Percentiles rank a stretch among this genome's conserved stretches.
Conservation (phyloP, 2,329 filamentous ascomycete genomes). For the Aschersonia sp. region DNA sequence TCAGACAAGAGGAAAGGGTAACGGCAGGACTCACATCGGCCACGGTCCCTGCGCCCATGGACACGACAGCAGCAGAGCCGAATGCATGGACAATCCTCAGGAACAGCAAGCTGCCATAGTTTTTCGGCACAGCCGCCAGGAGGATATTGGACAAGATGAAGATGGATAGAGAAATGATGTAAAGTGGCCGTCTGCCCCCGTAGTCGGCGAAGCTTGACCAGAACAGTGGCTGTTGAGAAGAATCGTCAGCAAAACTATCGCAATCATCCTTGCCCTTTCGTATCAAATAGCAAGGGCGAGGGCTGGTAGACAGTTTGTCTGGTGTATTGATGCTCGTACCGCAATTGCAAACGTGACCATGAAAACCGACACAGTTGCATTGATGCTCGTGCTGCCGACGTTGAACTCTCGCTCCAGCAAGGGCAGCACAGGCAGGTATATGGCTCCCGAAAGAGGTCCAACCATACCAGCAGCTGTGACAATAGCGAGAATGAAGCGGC, state of each 20-base stretch:
- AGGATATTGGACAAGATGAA: conserved; percentile 23
- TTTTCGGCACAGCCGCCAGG: conserved; percentile 21
- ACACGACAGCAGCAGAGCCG: conserved; percentile 25
- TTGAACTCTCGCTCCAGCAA: conserved; percentile 22
- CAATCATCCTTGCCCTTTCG: too few species aligned
- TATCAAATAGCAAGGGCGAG: not conserved
- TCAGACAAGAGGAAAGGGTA: not conserved
- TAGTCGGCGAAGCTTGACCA: conserved; percentile 24
- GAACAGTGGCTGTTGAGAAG: conserved; percentile 18
- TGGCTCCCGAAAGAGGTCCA: conserved; percentile 26
- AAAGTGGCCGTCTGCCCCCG: conserved; percentile 23
- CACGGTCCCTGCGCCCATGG: conserved; percentile 27
- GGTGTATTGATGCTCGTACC: conserved; percentile 6
- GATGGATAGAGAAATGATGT: conserved; percentile 22
- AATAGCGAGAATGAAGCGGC: conserved; percentile 20
- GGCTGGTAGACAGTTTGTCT: too few species aligned
- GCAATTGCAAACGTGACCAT: conserved; percentile 27
- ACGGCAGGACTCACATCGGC: conserved; percentile 15
- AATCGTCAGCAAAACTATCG: not conserved
- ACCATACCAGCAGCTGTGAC: conserved; percentile 26
- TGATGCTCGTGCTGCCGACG: conserved; percentile 19
- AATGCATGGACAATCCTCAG: conserved; percentile 26
- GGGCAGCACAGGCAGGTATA: conserved; percentile 26
- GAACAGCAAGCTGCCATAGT: conserved; percentile 21
- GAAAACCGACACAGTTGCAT: conserved; percentile 28